Percentiles rank a stretch among this genome's conserved stretches.
phyloP scores from a whole-genome alignment of 2,329 filamentous ascomycete genomes.

The Phyllosticta capitalensis region DNA sequence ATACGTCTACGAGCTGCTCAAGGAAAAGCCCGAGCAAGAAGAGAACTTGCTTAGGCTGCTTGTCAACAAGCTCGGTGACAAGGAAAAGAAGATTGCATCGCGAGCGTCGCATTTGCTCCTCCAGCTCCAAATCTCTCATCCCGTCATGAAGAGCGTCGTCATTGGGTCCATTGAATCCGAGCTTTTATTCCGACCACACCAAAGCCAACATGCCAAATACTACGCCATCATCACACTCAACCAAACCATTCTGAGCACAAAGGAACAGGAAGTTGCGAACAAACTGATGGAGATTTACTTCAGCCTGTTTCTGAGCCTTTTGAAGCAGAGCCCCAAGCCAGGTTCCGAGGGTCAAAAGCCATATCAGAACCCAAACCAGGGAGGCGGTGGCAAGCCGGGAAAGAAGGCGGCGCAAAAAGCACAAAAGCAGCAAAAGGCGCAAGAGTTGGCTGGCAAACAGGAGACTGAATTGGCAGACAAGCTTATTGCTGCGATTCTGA shows the following conservation, averaged over 20 bases:
- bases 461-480: constrained; percentile 72
- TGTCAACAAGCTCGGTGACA: constrained; percentile 94
- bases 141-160: constrained; percentile 86
- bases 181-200: constrained; percentile 75
- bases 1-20: constrained; percentile 83
- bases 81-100: constrained; percentile 90
- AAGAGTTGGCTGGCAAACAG: constrained; percentile 32
- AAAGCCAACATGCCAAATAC: constrained; percentile 83
- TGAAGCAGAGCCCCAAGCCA: constrained; percentile 52
- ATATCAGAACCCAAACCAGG: constrained; percentile 40
- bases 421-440: constrained; percentile 32
- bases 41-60: constrained; percentile 82
- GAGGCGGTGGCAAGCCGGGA: constrained; percentile 44
- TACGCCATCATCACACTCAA: constrained; percentile 95
- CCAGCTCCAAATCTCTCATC: constrained; percentile 80
- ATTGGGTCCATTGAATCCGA: constrained; percentile 80
- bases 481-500: constrained; percentile 80
- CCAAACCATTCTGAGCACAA: constrained; percentile 82
- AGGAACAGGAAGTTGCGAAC: constrained; percentile 71
- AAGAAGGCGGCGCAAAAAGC: constrained; percentile 43
- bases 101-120: constrained; percentile 88
- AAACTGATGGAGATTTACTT: constrained; percentile 87
- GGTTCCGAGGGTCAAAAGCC: constrained; percentile 26
- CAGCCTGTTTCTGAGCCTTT: constrained; percentile 68
- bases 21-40: constrained; percentile 95